Evolutionary conservation across 345 rosid species (phyloP).

Genomic region (Rhodamnia argentea): DNA sequence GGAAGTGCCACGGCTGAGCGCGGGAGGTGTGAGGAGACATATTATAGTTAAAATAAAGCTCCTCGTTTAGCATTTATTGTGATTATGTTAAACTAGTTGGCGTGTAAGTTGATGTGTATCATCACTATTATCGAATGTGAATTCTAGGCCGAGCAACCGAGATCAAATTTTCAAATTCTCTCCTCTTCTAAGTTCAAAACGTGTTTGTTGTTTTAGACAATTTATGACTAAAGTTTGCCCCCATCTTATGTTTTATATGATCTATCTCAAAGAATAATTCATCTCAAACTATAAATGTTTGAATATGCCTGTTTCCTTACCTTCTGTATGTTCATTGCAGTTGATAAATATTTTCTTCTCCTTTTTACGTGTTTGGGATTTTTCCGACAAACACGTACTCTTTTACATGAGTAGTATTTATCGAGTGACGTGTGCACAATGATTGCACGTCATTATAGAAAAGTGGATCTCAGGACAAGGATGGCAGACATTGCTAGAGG

Average conservation of each 20-base stretch:
- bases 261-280: not conserved
- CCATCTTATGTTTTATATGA: not conserved
- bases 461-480: not conserved
- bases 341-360: not conserved
- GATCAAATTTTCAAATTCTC: not conserved
- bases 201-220: not conserved
- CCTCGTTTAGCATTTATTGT: too few relatives aligned
- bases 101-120: too few relatives aligned
- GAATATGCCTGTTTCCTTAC: not conserved
- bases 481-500: not conserved
- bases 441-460: not conserved
- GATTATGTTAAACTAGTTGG: too few relatives aligned
- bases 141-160: slow-evolving; percentile 67
- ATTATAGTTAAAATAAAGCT: too few relatives aligned
- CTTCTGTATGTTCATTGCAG: not conserved
- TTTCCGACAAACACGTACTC: not conserved
- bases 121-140: slow-evolving; percentile 25
- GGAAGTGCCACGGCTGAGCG: too few relatives aligned
- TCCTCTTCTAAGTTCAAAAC: not conserved
- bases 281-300: not conserved
- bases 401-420: not conserved
- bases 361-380: not conserved
- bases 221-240: not conserved
- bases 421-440: not conserved
- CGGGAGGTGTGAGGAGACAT: too few relatives aligned